phyloP scores from a whole-genome alignment of 2,329 filamentous ascomycete genomes.

The Diaporthe eres region DNA sequence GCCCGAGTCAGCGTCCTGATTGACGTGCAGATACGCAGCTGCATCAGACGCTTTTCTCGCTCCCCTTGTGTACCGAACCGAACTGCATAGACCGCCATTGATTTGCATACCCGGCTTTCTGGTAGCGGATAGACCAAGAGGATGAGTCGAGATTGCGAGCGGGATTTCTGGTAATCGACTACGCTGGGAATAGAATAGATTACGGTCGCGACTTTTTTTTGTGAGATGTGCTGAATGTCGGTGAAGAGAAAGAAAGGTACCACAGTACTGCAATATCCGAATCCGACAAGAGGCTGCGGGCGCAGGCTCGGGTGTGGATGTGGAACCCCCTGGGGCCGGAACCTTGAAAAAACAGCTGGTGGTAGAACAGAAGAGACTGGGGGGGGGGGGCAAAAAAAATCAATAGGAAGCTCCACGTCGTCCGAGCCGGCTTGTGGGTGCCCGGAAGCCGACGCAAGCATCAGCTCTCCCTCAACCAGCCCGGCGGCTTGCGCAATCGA shows the following conservation, averaged over 20 bases:
- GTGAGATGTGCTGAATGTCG: conserved; percentile 22
- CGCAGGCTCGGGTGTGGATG: conserved; percentile 16
- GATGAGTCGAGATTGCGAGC: conserved; percentile 10
- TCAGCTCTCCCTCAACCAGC: not conserved
- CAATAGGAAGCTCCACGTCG: conserved; percentile 16
- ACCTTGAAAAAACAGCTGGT: conserved; percentile 6
- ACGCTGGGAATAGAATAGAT: conserved; percentile 25
- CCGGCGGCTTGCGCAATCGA: conserved; percentile 21
- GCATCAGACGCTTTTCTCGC: not conserved
- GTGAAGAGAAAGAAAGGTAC: conserved; percentile 23
- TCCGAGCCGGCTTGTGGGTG: conserved; percentile 1
- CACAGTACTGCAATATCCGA: conserved; percentile 33
- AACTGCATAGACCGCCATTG: conserved; percentile 6
- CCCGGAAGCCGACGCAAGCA: conserved; percentile 7
- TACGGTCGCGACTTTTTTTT: not conserved
- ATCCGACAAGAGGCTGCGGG: conserved; percentile 13
- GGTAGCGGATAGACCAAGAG: conserved; percentile 8
- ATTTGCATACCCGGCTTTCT: conserved; percentile 16
- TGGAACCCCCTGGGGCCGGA: conserved; percentile 7
- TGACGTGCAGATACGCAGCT: conserved; percentile 4
- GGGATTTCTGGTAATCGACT: not conserved
- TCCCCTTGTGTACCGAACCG: not conserved
- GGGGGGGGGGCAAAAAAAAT: not conserved
- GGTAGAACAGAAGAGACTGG: not conserved
- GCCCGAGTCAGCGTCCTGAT: conserved; percentile 29